Evolutionary conservation across 208 protist genomes (phyloP).

Genomic region (Trypanosoma brucei): DNA sequence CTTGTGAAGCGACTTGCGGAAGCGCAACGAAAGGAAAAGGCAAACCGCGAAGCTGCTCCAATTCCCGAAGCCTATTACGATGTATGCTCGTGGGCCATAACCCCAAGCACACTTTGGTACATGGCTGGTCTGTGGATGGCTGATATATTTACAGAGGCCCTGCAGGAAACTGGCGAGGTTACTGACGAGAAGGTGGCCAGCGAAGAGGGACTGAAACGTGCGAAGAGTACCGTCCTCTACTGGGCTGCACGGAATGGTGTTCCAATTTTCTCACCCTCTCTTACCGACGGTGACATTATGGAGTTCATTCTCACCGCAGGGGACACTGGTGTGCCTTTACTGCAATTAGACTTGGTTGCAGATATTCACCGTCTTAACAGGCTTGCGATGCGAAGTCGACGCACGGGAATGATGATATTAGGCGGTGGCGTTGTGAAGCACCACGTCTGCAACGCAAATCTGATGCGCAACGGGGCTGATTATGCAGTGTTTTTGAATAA

Average conservation of each 20-base stretch:
- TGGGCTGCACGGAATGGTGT: slow-evolving; percentile 76
- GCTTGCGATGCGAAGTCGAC: slow-evolving; percentile 88
- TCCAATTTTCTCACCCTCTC: slow-evolving; percentile 79
- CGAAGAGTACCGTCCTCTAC: slow-evolving; percentile 65
- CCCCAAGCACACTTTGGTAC: slow-evolving; percentile 74
- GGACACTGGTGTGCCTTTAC: not conserved
- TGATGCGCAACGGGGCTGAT: slow-evolving; percentile 99
- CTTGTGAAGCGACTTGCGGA: slow-evolving; percentile 35
- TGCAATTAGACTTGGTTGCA: slow-evolving; percentile 80
- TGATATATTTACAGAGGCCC: slow-evolving; percentile 45
- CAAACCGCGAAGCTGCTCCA: slow-evolving; percentile 6
- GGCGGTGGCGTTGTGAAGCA: slow-evolving; percentile 98
- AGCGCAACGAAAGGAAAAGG: slow-evolving; percentile 28
- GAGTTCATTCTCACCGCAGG: slow-evolving; percentile 32
- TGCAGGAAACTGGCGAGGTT: slow-evolving; percentile 19
- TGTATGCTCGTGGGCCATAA: slow-evolving; percentile 57
- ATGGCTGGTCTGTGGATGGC: slow-evolving; percentile 64
- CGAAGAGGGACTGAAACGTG: slow-evolving; percentile 32
- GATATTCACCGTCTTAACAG: slow-evolving; percentile 98
- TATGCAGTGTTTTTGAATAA: slow-evolving; percentile 98
- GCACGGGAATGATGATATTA: slow-evolving; percentile 98
- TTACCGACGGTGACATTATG: slow-evolving; percentile 76
- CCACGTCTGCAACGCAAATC: slow-evolving; percentile 99
- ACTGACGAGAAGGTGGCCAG: slow-evolving; percentile 1
- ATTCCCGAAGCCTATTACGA: slow-evolving; percentile 27